Percentiles rank a stretch among this genome's conserved stretches.
Evolutionary conservation across 2,329 filamentous ascomycete species (phyloP).

Genomic region (Acarospora socialis): DNA sequence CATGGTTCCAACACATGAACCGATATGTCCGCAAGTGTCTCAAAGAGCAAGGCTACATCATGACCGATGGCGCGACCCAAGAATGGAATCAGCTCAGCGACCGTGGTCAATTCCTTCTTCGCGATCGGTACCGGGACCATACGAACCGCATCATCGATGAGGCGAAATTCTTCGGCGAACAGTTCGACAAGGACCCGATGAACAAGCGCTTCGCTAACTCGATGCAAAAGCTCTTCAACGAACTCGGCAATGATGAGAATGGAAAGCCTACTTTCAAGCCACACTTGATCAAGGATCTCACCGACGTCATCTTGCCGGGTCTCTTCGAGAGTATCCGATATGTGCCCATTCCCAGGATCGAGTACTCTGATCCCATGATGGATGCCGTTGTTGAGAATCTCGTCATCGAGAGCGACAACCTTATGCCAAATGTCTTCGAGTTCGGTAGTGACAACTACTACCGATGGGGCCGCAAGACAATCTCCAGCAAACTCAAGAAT

Average conservation of each 20-base stretch:
- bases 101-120: constrained; percentile 69
- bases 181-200: constrained; percentile 78
- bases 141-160: constrained; percentile 80
- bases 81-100: constrained; percentile 82
- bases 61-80: constrained; percentile 62
- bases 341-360: constrained; percentile 83
- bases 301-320: constrained; percentile 69
- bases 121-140: constrained; percentile 73
- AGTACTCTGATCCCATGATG: constrained; percentile 70
- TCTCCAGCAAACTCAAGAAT: constrained; percentile 68
- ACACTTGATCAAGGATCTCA: constrained; percentile 78
- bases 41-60: constrained; percentile 79
- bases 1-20: constrained; percentile 76
- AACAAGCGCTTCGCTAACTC: constrained; percentile 69
- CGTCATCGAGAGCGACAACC: constrained; percentile 89
- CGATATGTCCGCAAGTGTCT: constrained; percentile 68
- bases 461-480: constrained; percentile 83
- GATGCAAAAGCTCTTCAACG: constrained; percentile 70
- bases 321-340: constrained; percentile 78
- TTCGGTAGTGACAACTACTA: constrained; percentile 86
- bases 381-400: constrained; percentile 88
- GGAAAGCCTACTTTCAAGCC: constrained; percentile 86
- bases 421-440: constrained; percentile 85
- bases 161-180: constrained; percentile 72
- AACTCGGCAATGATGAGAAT: constrained; percentile 74